Evolutionary conservation across 1,284 basidiomycete species (phyloP).

Genomic region (Mycena citricolor): DNA sequence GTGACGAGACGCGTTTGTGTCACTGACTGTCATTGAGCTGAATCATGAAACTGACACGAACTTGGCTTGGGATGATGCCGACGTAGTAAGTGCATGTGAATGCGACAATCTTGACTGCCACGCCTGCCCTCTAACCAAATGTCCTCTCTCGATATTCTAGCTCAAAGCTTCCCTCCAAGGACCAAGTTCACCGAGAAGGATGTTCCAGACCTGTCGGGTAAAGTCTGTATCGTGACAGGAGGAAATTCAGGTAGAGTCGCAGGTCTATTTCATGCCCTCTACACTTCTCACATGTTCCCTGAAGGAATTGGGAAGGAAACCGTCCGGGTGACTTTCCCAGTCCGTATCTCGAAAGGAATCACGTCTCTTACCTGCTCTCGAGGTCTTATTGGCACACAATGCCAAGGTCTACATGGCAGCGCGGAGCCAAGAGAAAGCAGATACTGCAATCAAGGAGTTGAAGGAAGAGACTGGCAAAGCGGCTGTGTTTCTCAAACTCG

Average conservation of each 20-base stretch:
- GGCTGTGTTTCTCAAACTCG: slow-evolving; percentile 18
- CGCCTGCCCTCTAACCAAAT: too few species aligned
- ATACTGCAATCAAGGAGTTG: slow-evolving; percentile 46
- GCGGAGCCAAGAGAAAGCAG: slow-evolving; percentile 43
- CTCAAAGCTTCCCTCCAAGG: slow-evolving; percentile 33
- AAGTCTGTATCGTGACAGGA: slow-evolving; percentile 37
- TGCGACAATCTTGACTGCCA: too few species aligned
- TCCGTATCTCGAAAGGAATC: too few species aligned
- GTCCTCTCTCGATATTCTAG: slow-evolving; percentile 16
- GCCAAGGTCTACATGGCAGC: slow-evolving; percentile 55
- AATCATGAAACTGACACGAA: too few species aligned
- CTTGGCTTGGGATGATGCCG: too few species aligned
- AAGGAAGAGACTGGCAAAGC: slow-evolving; percentile 39
- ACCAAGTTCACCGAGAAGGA: slow-evolving; percentile 33
- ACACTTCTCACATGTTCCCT: too few species aligned
- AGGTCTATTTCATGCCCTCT: too few species aligned
- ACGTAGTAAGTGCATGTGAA: too few species aligned
- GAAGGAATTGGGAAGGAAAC: slow-evolving; percentile 39
- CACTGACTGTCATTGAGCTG: too few species aligned
- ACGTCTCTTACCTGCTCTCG: neutral
- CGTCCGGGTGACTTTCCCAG: slow-evolving; percentile 3
- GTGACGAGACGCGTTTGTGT: too few species aligned
- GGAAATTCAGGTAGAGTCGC: slow-evolving; percentile 34
- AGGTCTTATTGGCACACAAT: slow-evolving; percentile 42
- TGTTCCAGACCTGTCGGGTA: slow-evolving; percentile 38